Evolutionary conservation across 148 eudicot species (phyloP), one percentile per base, ranked within the genome.

Genomic region (Vaccinium vitisidaea): DNA sequence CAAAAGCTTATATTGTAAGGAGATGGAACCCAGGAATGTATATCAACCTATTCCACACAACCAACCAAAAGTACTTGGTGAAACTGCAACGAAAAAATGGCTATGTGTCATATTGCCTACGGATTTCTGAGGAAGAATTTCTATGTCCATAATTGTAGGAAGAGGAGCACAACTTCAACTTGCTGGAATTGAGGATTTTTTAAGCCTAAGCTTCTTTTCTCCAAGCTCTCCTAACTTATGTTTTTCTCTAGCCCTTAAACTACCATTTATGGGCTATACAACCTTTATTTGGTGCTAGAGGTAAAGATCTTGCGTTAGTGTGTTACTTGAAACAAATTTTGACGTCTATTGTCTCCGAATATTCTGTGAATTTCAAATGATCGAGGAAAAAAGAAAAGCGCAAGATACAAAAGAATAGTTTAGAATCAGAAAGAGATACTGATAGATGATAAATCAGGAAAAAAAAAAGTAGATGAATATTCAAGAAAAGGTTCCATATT

Each of bases 211-310:
- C 46, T 32, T 71, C 19, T 25, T 71, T 71, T 32, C 43, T 73
- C 77, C 14, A 39, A 15, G 77, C 19, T 36, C 49, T 73, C 16
- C 49, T 36, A 14, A 1, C 77, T 36, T 8, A 73, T 36, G 8
- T 73, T 73, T 71, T 73, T 73, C 77, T 32, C 77, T 73, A 16
- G 77, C 77, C 77, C 49, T 71, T 15, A 36, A 71, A 71, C 76
- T 71, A 71, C 48, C 32, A 23, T 69, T 15, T 69, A 11, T 23
- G 74, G 39, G 36, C 74, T 23, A 23, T 27, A 10, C 16, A 69
- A 8, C 5, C 32, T 13, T 12, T 69, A 65, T n/a, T 65, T 65
- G 32, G 4, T 65, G 30, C 30, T 65, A n/a, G 71, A 69, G 74
- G 39, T 69, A 27, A 25, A 25, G 32, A 69, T 27, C 74, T 69